phyloP scores from a whole-genome alignment of 2,329 filamentous ascomycete species.

The Geoglossum cookeanum region DNA sequence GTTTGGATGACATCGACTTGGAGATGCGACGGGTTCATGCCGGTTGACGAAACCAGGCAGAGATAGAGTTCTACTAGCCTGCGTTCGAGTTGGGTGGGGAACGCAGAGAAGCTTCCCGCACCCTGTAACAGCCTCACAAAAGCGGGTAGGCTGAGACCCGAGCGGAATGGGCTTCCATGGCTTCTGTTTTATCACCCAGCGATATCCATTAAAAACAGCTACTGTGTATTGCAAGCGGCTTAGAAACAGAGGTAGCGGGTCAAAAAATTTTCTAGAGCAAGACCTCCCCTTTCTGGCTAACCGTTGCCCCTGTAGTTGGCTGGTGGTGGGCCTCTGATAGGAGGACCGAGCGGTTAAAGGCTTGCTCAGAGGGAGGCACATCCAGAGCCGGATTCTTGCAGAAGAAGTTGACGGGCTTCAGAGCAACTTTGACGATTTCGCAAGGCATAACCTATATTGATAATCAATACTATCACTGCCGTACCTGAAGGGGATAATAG shows the following conservation, averaged over 20 bases:
- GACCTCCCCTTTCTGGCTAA: not conserved
- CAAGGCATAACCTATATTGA: constrained; percentile 36
- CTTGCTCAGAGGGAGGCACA: constrained; percentile 28
- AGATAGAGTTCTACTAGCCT: not conserved
- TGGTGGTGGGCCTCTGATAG: constrained; percentile 1
- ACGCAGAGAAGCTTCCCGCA: not conserved
- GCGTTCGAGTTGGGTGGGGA: not conserved
- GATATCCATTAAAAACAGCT: not conserved
- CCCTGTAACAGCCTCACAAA: not conserved
- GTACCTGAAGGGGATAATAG: not conserved
- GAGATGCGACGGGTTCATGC: not conserved
- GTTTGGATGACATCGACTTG: not conserved
- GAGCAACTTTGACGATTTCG: constrained; percentile 31
- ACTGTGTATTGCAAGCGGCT: not conserved
- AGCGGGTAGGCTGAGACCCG: not conserved
- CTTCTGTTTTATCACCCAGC: not conserved
- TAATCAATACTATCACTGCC: not conserved
- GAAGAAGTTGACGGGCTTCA: constrained; percentile 35
- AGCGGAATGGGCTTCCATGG: not conserved
- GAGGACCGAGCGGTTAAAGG: constrained; percentile 19
- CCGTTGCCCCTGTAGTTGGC: not conserved
- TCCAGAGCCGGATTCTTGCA: constrained; percentile 32
- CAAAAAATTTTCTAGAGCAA: constrained; percentile 3
- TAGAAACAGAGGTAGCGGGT: not conserved
- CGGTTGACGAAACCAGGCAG: not conserved